Evolutionary conservation across 2,329 filamentous ascomycete genomes (phyloP).

Genomic region (Botrytis hyacinthi): DNA sequence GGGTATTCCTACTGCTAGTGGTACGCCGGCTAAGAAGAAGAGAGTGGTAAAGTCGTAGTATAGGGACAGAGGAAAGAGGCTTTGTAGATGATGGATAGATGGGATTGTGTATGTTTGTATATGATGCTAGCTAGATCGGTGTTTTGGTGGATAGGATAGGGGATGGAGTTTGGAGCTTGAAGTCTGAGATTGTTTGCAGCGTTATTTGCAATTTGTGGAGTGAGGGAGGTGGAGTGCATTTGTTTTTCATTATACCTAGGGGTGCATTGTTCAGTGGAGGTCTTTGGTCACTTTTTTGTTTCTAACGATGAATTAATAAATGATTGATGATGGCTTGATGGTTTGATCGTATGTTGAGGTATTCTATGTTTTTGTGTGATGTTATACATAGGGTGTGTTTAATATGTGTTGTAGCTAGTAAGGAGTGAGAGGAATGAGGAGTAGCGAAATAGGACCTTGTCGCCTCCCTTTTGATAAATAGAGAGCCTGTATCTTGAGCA

Average conservation of each 20-base stretch:
- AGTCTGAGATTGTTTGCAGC: background rate
- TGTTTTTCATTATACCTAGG: slow-evolving; percentile 9
- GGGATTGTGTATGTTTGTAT: background rate
- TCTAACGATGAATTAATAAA: background rate
- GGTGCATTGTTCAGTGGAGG: background rate
- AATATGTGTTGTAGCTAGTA: background rate
- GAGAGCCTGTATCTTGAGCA: background rate
- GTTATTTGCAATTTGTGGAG: background rate
- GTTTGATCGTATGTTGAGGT: background rate
- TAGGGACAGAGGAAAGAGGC: background rate
- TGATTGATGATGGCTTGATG: background rate
- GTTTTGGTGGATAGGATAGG: background rate
- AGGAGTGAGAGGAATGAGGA: background rate
- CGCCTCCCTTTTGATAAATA: no score
- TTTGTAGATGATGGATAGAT: background rate
- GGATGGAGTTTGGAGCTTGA: background rate
- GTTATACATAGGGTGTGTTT: background rate
- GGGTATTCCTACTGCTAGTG: slow-evolving; percentile 35
- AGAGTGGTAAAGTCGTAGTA: slow-evolving; percentile 17
- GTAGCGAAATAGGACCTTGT: background rate
- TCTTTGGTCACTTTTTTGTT: background rate
- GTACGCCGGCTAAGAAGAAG: slow-evolving; percentile 38
- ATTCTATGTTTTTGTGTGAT: background rate
- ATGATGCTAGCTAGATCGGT: background rate
- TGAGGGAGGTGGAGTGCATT: background rate